Base-by-base conservation (phyloP, 2,329 filamentous ascomycete genomes). In the Nemania sp. region DNA sequence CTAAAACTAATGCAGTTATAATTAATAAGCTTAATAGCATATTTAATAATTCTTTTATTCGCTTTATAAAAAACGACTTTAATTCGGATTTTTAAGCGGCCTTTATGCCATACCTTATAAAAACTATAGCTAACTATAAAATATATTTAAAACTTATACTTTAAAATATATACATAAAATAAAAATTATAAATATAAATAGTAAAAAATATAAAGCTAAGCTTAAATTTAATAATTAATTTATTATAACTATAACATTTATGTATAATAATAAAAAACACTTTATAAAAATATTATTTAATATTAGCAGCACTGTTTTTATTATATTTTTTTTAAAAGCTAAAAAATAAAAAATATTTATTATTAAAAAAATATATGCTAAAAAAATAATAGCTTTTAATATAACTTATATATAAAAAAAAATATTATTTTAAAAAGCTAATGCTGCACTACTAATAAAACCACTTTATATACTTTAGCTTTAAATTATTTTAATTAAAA, bases 281-380 rank as follows among this genome's bases (percentile, higher is more conserved):
- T n/a, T n/a, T n/a, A n/a, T n/a, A n/a, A n/a, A n/a, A n/a, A n/a
- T n/a, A n/a, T n/a, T n/a, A n/a, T n/a, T n/a, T n/a, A n/a, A n/a
- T n/a, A n/a, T n/a, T n/a, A n/a, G n/a, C n/a, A n/a, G n/a, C n/a
- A n/a, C n/a, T n/a, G n/a, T n/a, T 52, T 20, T 40, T 34, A 50
- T 52, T 20, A 4, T 13, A 43, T 45, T 54, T 29, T 54, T 43
- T 40, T 21, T 40, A 5, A n/a, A 39, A 40, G 13, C 13, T n/a
- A 18, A 53, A 42, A 40, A 54, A 34, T 54, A 54, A 34, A 54
- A 54, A 18, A 3, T 54, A 15, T 39, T 54, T 3, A n/a, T 43
- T 5, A 42, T 42, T 29, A 53, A 53, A 42, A 5, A 18, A 29
- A 2, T 42, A 35, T 18, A 20, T 6, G 5, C 11, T 49, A 35